Base-by-base conservation (phyloP, 305 asterid genomes). In the Euphrasia arctica region DNA sequence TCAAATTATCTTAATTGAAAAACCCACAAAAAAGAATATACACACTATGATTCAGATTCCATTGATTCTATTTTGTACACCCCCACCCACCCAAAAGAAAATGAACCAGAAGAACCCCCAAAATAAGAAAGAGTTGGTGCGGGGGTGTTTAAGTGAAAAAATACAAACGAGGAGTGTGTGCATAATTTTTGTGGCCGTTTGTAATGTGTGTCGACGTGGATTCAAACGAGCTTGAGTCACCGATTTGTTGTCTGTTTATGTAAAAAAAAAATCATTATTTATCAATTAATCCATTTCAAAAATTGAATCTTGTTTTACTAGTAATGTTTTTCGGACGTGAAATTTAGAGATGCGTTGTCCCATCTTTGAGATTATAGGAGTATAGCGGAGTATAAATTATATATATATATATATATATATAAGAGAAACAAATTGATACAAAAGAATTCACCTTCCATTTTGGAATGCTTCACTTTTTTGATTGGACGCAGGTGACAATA, bases 31-130 rank as follows among this genome's bases (percentile, higher is more conserved):
- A 57, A 62, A 66, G 49, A 28, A 60, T 49, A 86, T 89, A 81
- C 82, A 74, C 90, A 70, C 42, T 75, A 76, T 65, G 87, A 89
- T 85, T 80, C 94, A 80, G 90, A 87, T 90, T 83, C 85, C 77
- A 54, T 7, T 39, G 10, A 2, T 39, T 39, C 43, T 39, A 39
- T 6, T 34, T 34, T 34, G 8, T 4, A 34, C 41, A 34, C 41
- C 5, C 41, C 41, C 10, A 9, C 43, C 43, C 9, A 7, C 34
- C 64, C 72, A 56, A 58, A 67, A 63, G 22, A 67, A 71, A 70
- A 36, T 49, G 9, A 34, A 39, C 9, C 9, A 7, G 10, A 58
- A 31, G 41, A 27, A 36, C 28, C 39, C 43, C 42, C 43, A 68
- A 54, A 64, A 6, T 39, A 29, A 14, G 62, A 9, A 51, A 70